phyloP scores from a whole-genome alignment of 805 yeast species.

The Vanderwaltozyma verrucispora region DNA sequence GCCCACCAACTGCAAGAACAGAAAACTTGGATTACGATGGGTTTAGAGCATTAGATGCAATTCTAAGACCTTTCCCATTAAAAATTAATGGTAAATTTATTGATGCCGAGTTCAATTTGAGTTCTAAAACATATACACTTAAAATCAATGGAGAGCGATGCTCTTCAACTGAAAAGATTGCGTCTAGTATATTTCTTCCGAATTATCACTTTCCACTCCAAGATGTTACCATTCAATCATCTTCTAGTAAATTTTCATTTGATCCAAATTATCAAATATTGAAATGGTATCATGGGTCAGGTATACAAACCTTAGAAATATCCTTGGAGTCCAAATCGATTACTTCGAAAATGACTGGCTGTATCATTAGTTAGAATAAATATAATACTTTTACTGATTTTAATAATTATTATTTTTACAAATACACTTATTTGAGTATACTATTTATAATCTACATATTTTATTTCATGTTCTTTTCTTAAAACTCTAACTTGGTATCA shows the following conservation, averaged over 20 bases:
- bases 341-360: neutral
- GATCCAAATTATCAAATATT: slow-evolving; percentile 44
- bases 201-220: slow-evolving; percentile 54
- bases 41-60: slow-evolving; percentile 62
- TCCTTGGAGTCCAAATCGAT: neutral
- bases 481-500: slow-evolving; percentile 1
- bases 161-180: slow-evolving; percentile 4
- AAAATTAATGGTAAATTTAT: slow-evolving; percentile 50
- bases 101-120: slow-evolving; percentile 50
- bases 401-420: neutral
- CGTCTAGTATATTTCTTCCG: slow-evolving; percentile 50
- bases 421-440: neutral
- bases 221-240: slow-evolving; percentile 34
- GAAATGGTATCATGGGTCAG: slow-evolving; percentile 59
- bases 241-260: slow-evolving; percentile 47
- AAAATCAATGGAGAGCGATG: slow-evolving; percentile 31
- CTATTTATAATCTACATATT: neutral
- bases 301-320: slow-evolving; percentile 23
- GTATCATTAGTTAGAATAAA: neutral
- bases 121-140: slow-evolving; percentile 36
- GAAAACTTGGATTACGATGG: slow-evolving; percentile 34
- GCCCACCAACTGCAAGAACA: neutral
- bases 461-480: neutral
- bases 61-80: slow-evolving; percentile 66
- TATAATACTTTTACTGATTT: neutral